Percentiles rank a stretch among this genome's conserved stretches.
These are phyloP conservation scores for Mortierella sp. DNA, from an alignment of 371 early-diverging fungal species.

Conservation along the genomic window DNA sequence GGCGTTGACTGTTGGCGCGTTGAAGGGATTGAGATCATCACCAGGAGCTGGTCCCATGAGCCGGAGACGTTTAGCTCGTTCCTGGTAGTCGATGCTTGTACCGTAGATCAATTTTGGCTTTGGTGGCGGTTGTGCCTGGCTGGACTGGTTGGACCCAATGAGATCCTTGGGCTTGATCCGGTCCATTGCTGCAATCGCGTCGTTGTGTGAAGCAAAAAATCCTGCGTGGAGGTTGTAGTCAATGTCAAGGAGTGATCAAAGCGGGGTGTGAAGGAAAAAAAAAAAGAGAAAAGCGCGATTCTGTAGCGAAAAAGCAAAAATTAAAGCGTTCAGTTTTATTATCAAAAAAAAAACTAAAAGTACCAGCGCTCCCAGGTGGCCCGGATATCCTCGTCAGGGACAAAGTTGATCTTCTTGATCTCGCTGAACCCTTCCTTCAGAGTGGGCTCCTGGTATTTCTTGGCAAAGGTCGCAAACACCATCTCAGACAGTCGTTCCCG, in stretches of 20 bases:
- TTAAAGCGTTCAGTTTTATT: background rate
- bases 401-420: constrained; percentile 74
- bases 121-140: constrained; percentile 2
- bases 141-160: background rate
- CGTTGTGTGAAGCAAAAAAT: background rate
- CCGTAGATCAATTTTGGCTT: constrained; percentile 20
- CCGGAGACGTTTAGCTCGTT: constrained; percentile 32
- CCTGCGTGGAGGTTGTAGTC: background rate
- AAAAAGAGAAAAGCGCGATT: background rate
- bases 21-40: constrained; percentile 42
- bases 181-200: background rate
- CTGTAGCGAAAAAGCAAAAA: background rate
- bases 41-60: constrained; percentile 29
- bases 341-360: constrained; percentile 5
- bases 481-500: constrained; percentile 65
- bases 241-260: background rate
- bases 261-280: background rate
- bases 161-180: background rate
- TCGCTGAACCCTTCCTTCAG: constrained; percentile 75
- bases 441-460: constrained; percentile 65
- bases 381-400: constrained; percentile 64
- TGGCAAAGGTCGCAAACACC: constrained; percentile 67
- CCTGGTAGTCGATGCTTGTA: constrained; percentile 33
- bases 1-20: constrained; percentile 38
- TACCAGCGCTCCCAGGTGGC: constrained; percentile 54